Base-by-base conservation (phyloP, 805 yeast species). In the Cyberlindnera euphorbiiphila region DNA sequence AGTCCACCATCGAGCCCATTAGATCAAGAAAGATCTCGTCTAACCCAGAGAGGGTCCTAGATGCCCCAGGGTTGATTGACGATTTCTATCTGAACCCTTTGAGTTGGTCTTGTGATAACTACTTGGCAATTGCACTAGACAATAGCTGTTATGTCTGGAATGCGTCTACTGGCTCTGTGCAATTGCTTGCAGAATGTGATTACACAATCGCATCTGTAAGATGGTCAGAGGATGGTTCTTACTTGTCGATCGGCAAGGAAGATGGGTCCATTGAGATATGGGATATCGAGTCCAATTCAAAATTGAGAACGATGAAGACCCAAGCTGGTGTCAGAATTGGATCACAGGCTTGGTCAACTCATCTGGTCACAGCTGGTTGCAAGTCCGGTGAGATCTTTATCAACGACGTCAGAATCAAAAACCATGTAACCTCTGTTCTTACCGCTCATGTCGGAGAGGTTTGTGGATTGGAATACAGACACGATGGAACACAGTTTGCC, bases 21-120 rank as follows among this genome's bases (percentile, higher is more conserved):
- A 68, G 88, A 51, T 74, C 85, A 33, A 77, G 95, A 48, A 81
- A 79, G 50, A 72, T 93, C 32, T 86, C 94, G 18, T 77, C 86
- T 0, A 85, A 86, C 23, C 98, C 98, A 1, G 96, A 86, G 47
- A 74, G 95, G 46, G 95, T 93, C 1, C 68, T 93, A 27, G 98
- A 93, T 63, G 98, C 98, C 0, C 98, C 98, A 0, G 96, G 96
- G 0, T 72, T 89, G 41, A 72, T 82, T 16, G 96, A 93, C 60
- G 98, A 93, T 57, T 91, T 88, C 60, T 93, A 91, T 59, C 69
- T 88, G 37, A 88, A 88, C 55, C 67, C 91, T 27, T 60, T 93
- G 36, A 78, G 88, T 43, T 93, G 98, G 98, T 88, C 96, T 7
- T 65, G 67, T 46, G 76, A 79, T 21, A 87, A 91, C 59, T 67